A percentile compares a stretch with the other conserved stretches of the same genome.
Evolutionary conservation across 176 grass and related monocot species (phyloP).

Genomic region (Urochloa ruziziensis): DNA sequence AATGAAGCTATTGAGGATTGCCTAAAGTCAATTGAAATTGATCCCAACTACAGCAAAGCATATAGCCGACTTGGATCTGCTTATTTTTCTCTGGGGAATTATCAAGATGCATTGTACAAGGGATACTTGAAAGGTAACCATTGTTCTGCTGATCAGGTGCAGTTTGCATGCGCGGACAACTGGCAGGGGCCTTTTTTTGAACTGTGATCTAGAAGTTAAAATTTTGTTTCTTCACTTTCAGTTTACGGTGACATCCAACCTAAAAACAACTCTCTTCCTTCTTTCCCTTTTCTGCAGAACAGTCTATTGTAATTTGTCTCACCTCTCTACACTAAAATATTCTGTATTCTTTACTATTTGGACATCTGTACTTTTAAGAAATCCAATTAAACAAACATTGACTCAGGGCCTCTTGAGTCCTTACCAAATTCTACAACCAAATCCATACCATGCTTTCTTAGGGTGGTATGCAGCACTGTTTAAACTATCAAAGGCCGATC

Average conservation of each 20-base stretch:
- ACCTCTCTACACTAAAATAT: not conserved
- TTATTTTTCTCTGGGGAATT: slow-evolving; percentile 55
- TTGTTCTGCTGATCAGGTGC: not conserved
- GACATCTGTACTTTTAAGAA: not conserved
- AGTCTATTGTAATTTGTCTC: not conserved
- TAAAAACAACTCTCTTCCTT: not conserved
- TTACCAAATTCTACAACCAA: not conserved
- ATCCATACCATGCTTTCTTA: not conserved
- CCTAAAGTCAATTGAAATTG: slow-evolving; percentile 79
- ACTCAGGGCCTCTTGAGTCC: not conserved
- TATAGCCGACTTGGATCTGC: slow-evolving; percentile 59
- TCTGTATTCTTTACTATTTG: not conserved
- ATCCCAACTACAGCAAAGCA: slow-evolving; percentile 65
- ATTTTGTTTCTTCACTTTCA: not conserved
- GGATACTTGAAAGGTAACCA: slow-evolving; percentile 54
- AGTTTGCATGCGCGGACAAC: not conserved
- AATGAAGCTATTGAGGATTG: slow-evolving; percentile 66
- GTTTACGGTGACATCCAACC: not conserved
- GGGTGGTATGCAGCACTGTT: not conserved
- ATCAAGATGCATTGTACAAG: slow-evolving; percentile 48
- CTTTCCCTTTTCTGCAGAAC: not conserved
- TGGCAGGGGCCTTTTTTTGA: not conserved
- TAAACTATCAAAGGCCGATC: not conserved
- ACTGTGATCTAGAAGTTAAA: not conserved
- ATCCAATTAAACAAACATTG: slow-evolving; percentile 12